These are phyloP conservation scores for Fusarium sublunatum DNA, from an alignment of 2,329 filamentous ascomycete species.

Conservation along the genomic window DNA sequence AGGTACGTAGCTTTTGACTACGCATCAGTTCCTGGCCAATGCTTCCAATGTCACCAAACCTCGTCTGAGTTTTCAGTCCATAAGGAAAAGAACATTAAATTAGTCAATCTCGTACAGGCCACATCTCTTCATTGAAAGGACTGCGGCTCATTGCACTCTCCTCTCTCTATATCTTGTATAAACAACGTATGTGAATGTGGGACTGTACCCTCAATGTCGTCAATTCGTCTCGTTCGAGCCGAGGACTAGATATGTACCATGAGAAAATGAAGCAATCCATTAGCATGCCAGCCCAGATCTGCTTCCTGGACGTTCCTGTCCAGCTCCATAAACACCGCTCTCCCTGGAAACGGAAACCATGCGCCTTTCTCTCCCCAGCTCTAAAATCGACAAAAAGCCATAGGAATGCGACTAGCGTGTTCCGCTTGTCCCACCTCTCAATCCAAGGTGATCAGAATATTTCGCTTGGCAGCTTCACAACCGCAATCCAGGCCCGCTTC, in stretches of 20 bases:
- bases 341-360: constrained; percentile 39
- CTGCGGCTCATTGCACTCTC: neutral
- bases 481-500: constrained; percentile 17
- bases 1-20: constrained; percentile 5
- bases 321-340: constrained; percentile 39
- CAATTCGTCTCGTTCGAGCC: constrained; percentile 34
- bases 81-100: neutral
- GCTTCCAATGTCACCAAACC: neutral
- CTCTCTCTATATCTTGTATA: constrained; percentile 2
- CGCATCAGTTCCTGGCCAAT: constrained; percentile 10
- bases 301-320: constrained; percentile 30
- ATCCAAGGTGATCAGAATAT: constrained; percentile 16
- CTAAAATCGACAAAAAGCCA: constrained; percentile 16
- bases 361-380: constrained; percentile 31
- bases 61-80: neutral
- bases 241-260: constrained; percentile 35
- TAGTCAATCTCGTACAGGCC: neutral
- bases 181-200: constrained; percentile 1
- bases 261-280: constrained; percentile 30
- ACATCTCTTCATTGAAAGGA: neutral
- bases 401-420: constrained; percentile 31
- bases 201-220: constrained; percentile 22
- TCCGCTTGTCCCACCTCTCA: constrained; percentile 19
- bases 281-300: constrained; percentile 29
- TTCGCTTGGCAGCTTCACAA: constrained; percentile 17